Percentiles rank a stretch among this genome's conserved stretches.
Conservation (phyloP, 1,139 yeast genomes). For the Pichia sp. region DNA sequence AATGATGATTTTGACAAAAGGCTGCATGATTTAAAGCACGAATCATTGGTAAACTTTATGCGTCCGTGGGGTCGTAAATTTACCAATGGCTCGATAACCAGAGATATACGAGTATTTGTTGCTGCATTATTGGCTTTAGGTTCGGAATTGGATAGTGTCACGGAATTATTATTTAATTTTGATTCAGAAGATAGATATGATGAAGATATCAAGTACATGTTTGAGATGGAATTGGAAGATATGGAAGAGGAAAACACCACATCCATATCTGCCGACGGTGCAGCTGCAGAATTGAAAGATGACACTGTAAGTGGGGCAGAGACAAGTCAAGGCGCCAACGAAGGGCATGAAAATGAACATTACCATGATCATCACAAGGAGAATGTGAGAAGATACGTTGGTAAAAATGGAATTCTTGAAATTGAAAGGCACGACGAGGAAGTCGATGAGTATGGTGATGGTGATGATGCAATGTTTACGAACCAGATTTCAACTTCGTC, state of each 20-base stretch:
- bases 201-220: constrained; percentile 68
- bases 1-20: constrained; percentile 41
- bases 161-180: constrained; percentile 51
- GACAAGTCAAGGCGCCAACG: background rate
- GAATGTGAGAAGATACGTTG: constrained; percentile 15
- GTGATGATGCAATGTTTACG: constrained; percentile 10
- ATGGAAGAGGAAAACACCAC: constrained; percentile 18
- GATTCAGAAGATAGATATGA: constrained; percentile 67
- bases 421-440: constrained; percentile 12
- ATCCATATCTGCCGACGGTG: background rate
- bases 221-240: constrained; percentile 51
- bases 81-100: constrained; percentile 52
- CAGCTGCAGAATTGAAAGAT: constrained; percentile 28
- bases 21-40: constrained; percentile 50
- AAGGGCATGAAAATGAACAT: background rate
- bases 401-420: constrained; percentile 11
- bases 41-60: constrained; percentile 51
- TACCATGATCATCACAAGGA: constrained; percentile 15
- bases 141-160: constrained; percentile 42
- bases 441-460: background rate
- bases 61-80: constrained; percentile 59
- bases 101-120: constrained; percentile 50
- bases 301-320: constrained; percentile 22
- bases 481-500: constrained; percentile 13
- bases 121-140: constrained; percentile 45